Conservation (phyloP, 2,329 filamentous ascomycete genomes). For the Alternaria atra region DNA sequence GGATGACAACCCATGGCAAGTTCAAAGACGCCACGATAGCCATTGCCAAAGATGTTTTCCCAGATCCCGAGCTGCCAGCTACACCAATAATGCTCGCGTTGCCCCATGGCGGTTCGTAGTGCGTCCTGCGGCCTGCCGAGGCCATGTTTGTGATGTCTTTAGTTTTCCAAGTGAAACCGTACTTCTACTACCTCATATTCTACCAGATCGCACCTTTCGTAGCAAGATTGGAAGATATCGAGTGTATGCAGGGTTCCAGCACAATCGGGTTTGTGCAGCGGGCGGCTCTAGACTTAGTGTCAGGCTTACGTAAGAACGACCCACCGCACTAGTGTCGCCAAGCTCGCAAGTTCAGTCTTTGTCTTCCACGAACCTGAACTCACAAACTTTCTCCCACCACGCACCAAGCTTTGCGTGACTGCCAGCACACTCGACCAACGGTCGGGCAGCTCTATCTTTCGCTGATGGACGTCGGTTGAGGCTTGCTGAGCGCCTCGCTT, state of each 20-base stretch:
- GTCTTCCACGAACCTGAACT: constrained; percentile 33
- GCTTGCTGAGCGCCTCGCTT: constrained; percentile 38
- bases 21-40: constrained; percentile 91
- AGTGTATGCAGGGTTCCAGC: constrained; percentile 24
- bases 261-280: constrained; percentile 23
- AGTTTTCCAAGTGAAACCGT: background rate
- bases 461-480: constrained; percentile 51
- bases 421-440: constrained; percentile 41
- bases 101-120: constrained; percentile 95
- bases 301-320: constrained; percentile 25
- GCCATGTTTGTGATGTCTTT: constrained; percentile 27
- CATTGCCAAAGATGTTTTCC: constrained; percentile 92
- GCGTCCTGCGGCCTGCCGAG: constrained; percentile 57
- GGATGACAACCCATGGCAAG: constrained; percentile 95
- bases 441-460: constrained; percentile 39
- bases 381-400: constrained; percentile 32
- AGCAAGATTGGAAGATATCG: constrained; percentile 23
- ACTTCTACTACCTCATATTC: constrained; percentile 17
- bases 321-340: constrained; percentile 28
- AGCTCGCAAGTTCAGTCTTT: constrained; percentile 39
- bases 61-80: constrained; percentile 92
- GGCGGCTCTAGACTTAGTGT: constrained; percentile 21
- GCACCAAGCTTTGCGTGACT: constrained; percentile 43
- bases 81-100: constrained; percentile 97
- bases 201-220: constrained; percentile 11